Percentiles rank a stretch among this genome's conserved stretches.
Conservation (phyloP, 2,329 filamentous ascomycete genomes). For the Colletotrichum brevisporum region DNA sequence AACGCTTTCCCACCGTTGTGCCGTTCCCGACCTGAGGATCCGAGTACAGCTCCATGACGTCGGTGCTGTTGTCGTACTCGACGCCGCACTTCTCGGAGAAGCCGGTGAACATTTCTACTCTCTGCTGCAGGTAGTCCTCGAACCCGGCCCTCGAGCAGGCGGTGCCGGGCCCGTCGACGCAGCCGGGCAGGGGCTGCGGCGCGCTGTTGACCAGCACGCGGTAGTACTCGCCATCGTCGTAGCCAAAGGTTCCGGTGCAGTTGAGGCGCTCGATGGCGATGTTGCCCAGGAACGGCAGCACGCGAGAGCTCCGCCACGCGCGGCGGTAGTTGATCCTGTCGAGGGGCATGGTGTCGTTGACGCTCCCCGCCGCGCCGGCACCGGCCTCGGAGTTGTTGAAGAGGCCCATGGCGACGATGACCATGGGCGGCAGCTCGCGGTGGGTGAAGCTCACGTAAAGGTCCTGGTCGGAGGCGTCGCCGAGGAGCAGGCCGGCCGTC, state of each 20-base stretch:
- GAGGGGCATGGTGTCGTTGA: slow-evolving; percentile 76
- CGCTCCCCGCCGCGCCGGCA: slow-evolving; percentile 53
- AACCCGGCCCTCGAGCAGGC: slow-evolving; percentile 58
- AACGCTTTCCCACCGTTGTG: slow-evolving; percentile 46
- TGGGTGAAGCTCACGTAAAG: slow-evolving; percentile 79
- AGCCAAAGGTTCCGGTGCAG: slow-evolving; percentile 70
- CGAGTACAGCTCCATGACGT: slow-evolving; percentile 52
- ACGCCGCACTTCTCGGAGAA: slow-evolving; percentile 57
- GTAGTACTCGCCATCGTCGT: slow-evolving; percentile 65
- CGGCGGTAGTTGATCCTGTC: slow-evolving; percentile 74
- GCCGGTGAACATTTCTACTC: slow-evolving; percentile 55
- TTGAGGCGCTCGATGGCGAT: slow-evolving; percentile 76
- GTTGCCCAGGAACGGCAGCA: slow-evolving; percentile 77
- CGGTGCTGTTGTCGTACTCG: slow-evolving; percentile 52
- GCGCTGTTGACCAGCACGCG: slow-evolving; percentile 61
- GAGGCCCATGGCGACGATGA: slow-evolving; percentile 76
- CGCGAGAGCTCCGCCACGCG: slow-evolving; percentile 73
- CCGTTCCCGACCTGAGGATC: slow-evolving; percentile 45
- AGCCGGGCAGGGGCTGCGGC: slow-evolving; percentile 58
- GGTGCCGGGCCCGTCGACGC: slow-evolving; percentile 59
- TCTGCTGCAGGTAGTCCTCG: slow-evolving; percentile 53
- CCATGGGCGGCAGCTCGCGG: slow-evolving; percentile 76
- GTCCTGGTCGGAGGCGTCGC: slow-evolving; percentile 61
- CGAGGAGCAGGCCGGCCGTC: slow-evolving; percentile 65
- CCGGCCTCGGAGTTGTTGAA: slow-evolving; percentile 77